A percentile compares a stretch with the other conserved stretches of the same genome.
phyloP scores from a whole-genome alignment of 2,329 filamentous ascomycete species.

The Berkeleyomyces rouxiae region DNA sequence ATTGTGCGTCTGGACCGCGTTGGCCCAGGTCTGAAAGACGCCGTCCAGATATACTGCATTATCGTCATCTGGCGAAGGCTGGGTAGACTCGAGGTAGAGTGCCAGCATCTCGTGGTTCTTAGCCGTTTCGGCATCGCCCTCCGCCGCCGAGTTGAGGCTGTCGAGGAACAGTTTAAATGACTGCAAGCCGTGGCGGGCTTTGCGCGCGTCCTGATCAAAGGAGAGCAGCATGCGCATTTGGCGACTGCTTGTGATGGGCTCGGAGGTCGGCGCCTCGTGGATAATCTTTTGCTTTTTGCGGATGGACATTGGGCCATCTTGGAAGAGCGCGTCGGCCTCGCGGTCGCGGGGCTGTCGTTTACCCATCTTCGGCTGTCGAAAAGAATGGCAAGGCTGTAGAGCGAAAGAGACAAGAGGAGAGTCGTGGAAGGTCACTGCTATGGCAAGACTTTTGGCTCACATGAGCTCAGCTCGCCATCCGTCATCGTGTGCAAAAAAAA shows the following conservation, averaged over 20 bases:
- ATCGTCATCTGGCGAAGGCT: slow-evolving; percentile 28
- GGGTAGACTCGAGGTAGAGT: slow-evolving; percentile 47
- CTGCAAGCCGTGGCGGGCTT: slow-evolving; percentile 51
- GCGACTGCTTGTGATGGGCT: slow-evolving; percentile 44
- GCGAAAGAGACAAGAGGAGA: background rate
- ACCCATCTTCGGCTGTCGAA: slow-evolving; percentile 22
- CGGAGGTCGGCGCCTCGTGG: slow-evolving; percentile 39
- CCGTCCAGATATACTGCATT: slow-evolving; percentile 53
- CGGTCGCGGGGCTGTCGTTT: slow-evolving; percentile 27
- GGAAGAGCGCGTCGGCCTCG: slow-evolving; percentile 26
- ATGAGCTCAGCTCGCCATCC: background rate
- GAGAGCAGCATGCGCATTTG: slow-evolving; percentile 52
- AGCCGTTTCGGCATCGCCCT: slow-evolving; percentile 24
- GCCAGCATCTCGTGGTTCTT: slow-evolving; percentile 43
- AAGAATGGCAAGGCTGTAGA: background rate
- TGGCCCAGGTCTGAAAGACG: slow-evolving; percentile 76
- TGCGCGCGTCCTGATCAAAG: slow-evolving; percentile 53
- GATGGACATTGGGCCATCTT: slow-evolving; percentile 11
- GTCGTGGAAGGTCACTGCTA: background rate
- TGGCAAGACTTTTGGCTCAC: background rate
- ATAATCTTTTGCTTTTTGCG: slow-evolving; percentile 39
- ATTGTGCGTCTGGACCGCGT: slow-evolving; percentile 62
- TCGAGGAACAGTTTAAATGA: slow-evolving; percentile 59
- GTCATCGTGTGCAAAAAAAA: background rate
- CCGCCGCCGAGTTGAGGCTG: slow-evolving; percentile 31